These are phyloP conservation scores for Puya raimondii DNA, from an alignment of 176 grass and related monocot species.

Conservation along the genomic window DNA sequence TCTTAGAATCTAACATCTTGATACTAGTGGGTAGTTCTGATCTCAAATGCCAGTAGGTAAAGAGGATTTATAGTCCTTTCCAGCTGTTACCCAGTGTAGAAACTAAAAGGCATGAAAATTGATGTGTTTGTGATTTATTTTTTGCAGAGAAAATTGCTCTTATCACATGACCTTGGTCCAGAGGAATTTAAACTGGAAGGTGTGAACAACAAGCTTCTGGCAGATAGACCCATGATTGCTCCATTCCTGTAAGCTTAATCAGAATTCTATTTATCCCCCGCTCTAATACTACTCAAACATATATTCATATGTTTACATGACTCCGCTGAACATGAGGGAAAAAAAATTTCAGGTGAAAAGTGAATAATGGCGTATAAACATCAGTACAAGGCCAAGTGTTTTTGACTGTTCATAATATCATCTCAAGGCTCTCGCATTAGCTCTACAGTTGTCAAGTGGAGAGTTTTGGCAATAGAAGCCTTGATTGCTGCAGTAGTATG, in stretches of 20 bases:
- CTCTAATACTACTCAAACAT: background rate
- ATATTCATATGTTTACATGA: background rate
- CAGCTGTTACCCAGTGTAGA: background rate
- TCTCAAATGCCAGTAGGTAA: background rate
- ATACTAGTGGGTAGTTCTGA: background rate
- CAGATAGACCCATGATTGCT: constrained; percentile 37
- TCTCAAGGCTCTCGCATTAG: background rate
- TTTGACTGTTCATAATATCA: background rate
- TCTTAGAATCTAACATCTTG: background rate
- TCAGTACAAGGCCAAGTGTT: background rate
- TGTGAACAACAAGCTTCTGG: constrained; percentile 33
- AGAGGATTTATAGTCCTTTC: background rate
- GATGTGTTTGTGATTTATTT: constrained; percentile 8
- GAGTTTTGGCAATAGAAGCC: background rate
- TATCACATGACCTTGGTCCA: constrained; percentile 30
- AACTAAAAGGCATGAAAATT: background rate
- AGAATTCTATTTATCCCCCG: background rate
- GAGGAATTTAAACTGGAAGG: constrained; percentile 34
- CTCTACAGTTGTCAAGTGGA: background rate
- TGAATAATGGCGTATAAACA: constrained; percentile 10
- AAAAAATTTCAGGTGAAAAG: constrained; percentile 42
- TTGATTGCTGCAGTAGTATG: constrained; percentile 6
- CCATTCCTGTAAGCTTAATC: constrained; percentile 47
- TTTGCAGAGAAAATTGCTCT: constrained; percentile 63
- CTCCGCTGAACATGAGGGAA: constrained; percentile 9